These are phyloP conservation scores for Solanum paucissectum DNA, from an alignment of 257 asterid species.

Conservation along the genomic window DNA sequence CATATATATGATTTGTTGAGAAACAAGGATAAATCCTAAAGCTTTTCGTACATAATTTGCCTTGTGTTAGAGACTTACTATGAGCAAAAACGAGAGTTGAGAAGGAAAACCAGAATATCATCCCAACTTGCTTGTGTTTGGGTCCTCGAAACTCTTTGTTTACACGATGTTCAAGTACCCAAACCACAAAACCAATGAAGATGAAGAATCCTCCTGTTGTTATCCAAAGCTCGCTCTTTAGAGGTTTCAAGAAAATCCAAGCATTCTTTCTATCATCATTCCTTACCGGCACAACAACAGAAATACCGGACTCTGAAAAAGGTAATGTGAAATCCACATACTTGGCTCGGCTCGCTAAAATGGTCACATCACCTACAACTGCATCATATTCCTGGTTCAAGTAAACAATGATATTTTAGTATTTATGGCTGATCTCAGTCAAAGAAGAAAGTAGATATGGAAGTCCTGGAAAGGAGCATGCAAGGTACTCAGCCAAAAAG, in stretches of 20 bases:
- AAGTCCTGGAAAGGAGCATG: not conserved
- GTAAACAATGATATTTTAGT: not conserved
- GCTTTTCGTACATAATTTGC: not conserved
- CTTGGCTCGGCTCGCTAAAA: slow-evolving; percentile 22
- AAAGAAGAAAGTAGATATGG: not conserved
- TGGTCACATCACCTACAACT: slow-evolving; percentile 38
- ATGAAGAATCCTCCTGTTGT: slow-evolving; percentile 17
- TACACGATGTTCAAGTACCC: slow-evolving; percentile 33
- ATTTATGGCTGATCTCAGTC: not conserved
- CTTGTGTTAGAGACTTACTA: slow-evolving; percentile 11
- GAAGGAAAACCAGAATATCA: slow-evolving; percentile 25
- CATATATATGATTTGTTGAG: not conserved
- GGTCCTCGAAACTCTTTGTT: slow-evolving; percentile 27
- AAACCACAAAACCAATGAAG: slow-evolving; percentile 19
- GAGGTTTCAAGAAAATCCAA: slow-evolving; percentile 29
- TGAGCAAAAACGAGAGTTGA: slow-evolving; percentile 28
- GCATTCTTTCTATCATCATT: slow-evolving; percentile 1
- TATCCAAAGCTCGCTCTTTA: slow-evolving; percentile 23
- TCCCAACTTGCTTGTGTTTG: not conserved
- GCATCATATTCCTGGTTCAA: slow-evolving; percentile 26
- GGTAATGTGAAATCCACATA: slow-evolving; percentile 40
- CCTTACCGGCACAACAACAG: slow-evolving; percentile 13
- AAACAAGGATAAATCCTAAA: not conserved
- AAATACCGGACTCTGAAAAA: slow-evolving; percentile 26
- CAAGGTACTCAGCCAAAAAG: not conserved